Evolutionary conservation across 1,284 basidiomycete genomes (phyloP).

Genomic region (Salmacisia buchloeana): DNA sequence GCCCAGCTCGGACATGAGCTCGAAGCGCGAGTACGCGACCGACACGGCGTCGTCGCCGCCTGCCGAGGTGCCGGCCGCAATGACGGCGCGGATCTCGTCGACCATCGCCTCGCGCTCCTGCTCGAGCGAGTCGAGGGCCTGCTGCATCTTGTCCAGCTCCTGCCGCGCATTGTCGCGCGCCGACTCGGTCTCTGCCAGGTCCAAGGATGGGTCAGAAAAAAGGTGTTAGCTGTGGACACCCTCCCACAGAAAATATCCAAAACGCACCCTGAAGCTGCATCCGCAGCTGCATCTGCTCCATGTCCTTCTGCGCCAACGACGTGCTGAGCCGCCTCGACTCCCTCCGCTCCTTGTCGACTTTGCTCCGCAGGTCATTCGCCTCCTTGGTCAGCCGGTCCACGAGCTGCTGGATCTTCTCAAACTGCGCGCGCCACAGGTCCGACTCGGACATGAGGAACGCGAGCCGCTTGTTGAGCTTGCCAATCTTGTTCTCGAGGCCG

Average conservation of each 20-base stretch:
- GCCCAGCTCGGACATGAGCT: slow-evolving; percentile 16
- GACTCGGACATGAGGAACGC: slow-evolving; percentile 87
- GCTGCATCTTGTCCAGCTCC: slow-evolving; percentile 37
- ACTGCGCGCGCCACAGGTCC: slow-evolving; percentile 79
- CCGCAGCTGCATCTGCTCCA: slow-evolving; percentile 37
- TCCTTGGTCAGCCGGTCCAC: slow-evolving; percentile 78
- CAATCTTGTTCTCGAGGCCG: slow-evolving; percentile 70
- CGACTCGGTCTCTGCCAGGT: slow-evolving; percentile 29
- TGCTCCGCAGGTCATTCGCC: slow-evolving; percentile 67
- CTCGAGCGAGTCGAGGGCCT: slow-evolving; percentile 32
- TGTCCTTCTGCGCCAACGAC: slow-evolving; percentile 34
- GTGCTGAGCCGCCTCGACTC: slow-evolving; percentile 71
- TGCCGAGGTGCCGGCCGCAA: slow-evolving; percentile 14
- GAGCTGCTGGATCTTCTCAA: slow-evolving; percentile 82
- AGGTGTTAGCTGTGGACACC: background rate
- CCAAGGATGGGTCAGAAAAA: slow-evolving; percentile 2
- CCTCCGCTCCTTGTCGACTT: slow-evolving; percentile 79
- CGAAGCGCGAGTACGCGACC: slow-evolving; percentile 20
- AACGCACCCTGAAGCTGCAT: slow-evolving; percentile 27
- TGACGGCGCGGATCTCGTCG: slow-evolving; percentile 43
- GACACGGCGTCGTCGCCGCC: slow-evolving; percentile 25
- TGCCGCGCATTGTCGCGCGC: slow-evolving; percentile 38
- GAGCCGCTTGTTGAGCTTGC: slow-evolving; percentile 58
- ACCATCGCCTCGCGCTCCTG: slow-evolving; percentile 43
- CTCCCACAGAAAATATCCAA: background rate